Conservation (phyloP, 805 yeast species). For the Kodamaea neixiangensis region DNA sequence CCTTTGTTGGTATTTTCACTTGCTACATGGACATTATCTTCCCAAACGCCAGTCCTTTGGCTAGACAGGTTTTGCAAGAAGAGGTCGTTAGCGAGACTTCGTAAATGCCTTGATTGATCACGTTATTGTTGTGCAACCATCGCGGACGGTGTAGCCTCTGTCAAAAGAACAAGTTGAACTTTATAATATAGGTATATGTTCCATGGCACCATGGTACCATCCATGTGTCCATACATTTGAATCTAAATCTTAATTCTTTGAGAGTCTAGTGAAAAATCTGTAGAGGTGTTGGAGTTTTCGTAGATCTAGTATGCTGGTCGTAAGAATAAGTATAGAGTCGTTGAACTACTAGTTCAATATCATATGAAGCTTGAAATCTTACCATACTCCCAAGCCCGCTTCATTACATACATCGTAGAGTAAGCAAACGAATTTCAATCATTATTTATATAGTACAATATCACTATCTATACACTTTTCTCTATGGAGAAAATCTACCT, state of each 20-base stretch:
- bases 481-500: neutral
- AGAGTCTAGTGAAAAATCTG: neutral
- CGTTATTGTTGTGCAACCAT: too few species aligned
- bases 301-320: too few species aligned
- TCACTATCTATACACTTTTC: neutral
- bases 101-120: neutral
- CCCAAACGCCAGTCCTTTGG: slow-evolving; percentile 41
- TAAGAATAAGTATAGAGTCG: too few species aligned
- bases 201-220: neutral
- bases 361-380: too few species aligned
- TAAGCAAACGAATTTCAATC: neutral
- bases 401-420: too few species aligned
- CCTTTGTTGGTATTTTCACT: slow-evolving; percentile 49
- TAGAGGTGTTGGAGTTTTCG: too few species aligned
- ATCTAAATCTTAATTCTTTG: neutral
- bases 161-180: neutral
- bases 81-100: slow-evolving; percentile 23
- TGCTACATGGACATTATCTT: slow-evolving; percentile 56
- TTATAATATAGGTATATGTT: neutral
- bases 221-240: neutral
- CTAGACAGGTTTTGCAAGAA: slow-evolving; percentile 19
- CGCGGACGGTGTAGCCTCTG: too few species aligned
- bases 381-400: too few species aligned
- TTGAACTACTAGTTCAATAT: too few species aligned
- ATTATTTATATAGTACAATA: neutral